These are phyloP conservation scores for Fusarium chaquense DNA, from an alignment of 2,329 filamentous ascomycete species.

Conservation along the genomic window DNA sequence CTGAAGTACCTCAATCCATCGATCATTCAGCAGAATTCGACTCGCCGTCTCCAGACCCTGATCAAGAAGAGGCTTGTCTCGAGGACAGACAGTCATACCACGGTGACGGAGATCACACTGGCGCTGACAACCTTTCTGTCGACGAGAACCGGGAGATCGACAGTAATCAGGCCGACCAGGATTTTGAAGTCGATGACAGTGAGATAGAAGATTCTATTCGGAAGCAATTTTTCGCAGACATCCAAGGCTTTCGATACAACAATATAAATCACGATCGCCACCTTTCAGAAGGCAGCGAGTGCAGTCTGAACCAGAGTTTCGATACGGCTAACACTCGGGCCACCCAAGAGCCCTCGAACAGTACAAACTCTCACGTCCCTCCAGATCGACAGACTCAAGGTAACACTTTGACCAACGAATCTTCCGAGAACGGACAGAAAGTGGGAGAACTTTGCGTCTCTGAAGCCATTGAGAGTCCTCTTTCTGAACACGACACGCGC, in stretches of 20 bases:
- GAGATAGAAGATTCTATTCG: background rate
- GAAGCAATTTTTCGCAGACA: background rate
- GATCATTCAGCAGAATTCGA: background rate
- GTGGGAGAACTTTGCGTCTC: background rate
- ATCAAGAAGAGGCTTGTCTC: background rate
- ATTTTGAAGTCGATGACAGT: background rate
- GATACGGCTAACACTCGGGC: conserved; percentile 10
- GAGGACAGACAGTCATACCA: background rate
- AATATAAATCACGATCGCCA: background rate
- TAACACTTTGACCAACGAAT: conserved; percentile 3
- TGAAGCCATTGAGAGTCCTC: background rate
- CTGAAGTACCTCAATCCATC: background rate
- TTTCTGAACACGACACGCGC: background rate
- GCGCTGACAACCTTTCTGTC: background rate
- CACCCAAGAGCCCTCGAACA: conserved; percentile 1
- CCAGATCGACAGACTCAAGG: conserved; percentile 6
- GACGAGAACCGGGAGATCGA: background rate
- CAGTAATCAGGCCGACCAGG: background rate
- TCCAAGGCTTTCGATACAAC: background rate
- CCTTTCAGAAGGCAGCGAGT: background rate
- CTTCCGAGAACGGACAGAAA: background rate
- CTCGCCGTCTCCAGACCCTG: background rate
- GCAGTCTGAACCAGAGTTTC: background rate
- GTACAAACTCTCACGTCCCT: background rate
- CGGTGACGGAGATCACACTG: background rate